Conservation (phyloP, 352 stramenopile genomes). For the Phytophthora hybrid region DNA sequence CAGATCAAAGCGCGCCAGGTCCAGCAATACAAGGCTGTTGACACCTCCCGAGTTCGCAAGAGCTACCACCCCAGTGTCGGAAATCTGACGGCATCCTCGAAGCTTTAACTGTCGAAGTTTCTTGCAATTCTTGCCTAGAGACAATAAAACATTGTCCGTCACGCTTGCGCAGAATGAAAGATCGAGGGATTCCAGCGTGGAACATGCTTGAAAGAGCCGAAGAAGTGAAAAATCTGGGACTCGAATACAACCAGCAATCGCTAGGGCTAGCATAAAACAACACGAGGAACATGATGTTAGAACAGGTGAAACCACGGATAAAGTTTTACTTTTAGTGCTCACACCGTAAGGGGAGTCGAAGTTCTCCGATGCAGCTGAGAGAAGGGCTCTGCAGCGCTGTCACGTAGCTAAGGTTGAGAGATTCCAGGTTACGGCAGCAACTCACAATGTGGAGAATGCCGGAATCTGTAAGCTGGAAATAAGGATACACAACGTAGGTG, state of each 20-base stretch:
- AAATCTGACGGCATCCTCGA: constrained; percentile 87
- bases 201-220: constrained; percentile 83
- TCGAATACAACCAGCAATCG: constrained; percentile 78
- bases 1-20: constrained; percentile 90
- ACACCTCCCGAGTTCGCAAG: constrained; percentile 70
- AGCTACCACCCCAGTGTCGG: constrained; percentile 85
- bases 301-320: neutral
- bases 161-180: constrained; percentile 81
- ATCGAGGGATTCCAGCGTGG: constrained; percentile 72
- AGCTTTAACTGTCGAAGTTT: constrained; percentile 76
- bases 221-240: constrained; percentile 83
- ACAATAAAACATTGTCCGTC: constrained; percentile 83
- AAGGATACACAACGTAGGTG: neutral
- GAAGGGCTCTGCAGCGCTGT: constrained; percentile 55
- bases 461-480: constrained; percentile 61
- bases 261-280: constrained; percentile 45
- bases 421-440: constrained; percentile 56
- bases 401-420: constrained; percentile 67
- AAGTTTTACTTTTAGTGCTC: constrained; percentile 19
- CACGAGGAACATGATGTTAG: constrained; percentile 2
- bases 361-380: constrained; percentile 67
- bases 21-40: constrained; percentile 69
- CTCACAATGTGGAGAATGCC: constrained; percentile 64
- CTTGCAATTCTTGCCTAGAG: constrained; percentile 69
- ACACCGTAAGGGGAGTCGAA: constrained; percentile 62